Evolutionary conservation across 2,329 filamentous ascomycete species (phyloP).

Genomic region (Sarocladiaceae sp.): DNA sequence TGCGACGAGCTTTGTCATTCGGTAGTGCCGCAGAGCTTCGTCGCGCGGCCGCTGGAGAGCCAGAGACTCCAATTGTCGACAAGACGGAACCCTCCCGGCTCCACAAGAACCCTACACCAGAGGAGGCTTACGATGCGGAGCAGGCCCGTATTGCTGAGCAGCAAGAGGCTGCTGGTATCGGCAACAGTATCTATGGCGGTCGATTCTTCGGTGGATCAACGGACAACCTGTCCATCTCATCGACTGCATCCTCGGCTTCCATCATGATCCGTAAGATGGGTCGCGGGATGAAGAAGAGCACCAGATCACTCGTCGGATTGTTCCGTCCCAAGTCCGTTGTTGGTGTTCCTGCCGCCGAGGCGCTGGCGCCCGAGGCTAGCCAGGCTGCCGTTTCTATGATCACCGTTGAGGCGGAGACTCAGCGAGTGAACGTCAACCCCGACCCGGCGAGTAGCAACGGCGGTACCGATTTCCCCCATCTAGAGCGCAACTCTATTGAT

Average conservation of each 20-base stretch:
- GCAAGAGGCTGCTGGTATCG: conserved; percentile 87
- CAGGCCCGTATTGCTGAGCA: conserved; percentile 86
- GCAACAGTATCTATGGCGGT: conserved; percentile 87
- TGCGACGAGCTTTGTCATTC: conserved; percentile 92
- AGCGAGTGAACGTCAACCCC: conserved; percentile 70
- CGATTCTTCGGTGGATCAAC: conserved; percentile 85
- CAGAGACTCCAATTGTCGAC: conserved; percentile 23
- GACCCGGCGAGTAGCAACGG: conserved; percentile 61
- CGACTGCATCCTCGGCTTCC: conserved; percentile 81
- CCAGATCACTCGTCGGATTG: conserved; percentile 82
- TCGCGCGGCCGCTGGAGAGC: conserved; percentile 61
- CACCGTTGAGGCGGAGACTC: conserved; percentile 87
- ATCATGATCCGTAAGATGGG: conserved; percentile 99
- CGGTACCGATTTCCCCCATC: conserved; percentile 74
- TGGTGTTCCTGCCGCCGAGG: conserved; percentile 67
- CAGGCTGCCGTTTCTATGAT: conserved; percentile 90
- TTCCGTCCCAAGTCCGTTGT: conserved; percentile 92
- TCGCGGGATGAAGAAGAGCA: conserved; percentile 92
- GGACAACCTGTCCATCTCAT: conserved; percentile 88
- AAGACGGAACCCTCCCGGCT: conserved; percentile 43
- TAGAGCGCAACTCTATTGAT: conserved; percentile 78
- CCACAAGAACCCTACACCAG: conserved; percentile 56
- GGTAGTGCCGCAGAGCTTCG: conserved; percentile 88
- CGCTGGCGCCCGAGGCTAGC: conserved; percentile 58
- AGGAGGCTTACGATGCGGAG: conserved; percentile 73